Evolutionary conservation across 2,329 filamentous ascomycete genomes (phyloP), one percentile per base, ranked within the genome.

Genomic region (Trichoderma oligosporum): DNA sequence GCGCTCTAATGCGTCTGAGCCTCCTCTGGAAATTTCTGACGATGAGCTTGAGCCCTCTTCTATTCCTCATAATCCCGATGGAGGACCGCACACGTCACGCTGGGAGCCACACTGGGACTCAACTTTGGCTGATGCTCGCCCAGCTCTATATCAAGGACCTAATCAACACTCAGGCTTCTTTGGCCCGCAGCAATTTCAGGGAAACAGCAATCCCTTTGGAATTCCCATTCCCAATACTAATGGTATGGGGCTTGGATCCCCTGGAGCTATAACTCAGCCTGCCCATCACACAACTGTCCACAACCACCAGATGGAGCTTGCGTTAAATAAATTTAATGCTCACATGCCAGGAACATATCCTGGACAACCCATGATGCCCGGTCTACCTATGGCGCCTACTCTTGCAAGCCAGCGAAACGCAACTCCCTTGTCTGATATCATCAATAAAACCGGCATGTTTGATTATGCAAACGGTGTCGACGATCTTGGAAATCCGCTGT

Each of bases 381-480:
- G 24, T 7, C 22, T 57, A 12, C 22, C 46, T 14, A 41, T 25
- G 24, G 41, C 31, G 9, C 47, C 44, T 24, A 42, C 4, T 14
- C 27, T 59, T 14, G 48, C 59, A 12, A 41, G 46, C 3, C 36
- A 54, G 7, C 38, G 47, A 12, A 56, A 33, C 7, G 4, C 6
- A 4, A 59, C 62, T 16, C 49, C 58, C 14, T 64, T 78, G 35
- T 52, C 64, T 6, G 63, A 70, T 42, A 65, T 76, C 20, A 76
- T 78, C 55, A 63, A 65, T 33, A 72, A 54, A n/a, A 75, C 74
- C 1, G 71, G 63, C 60, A 61, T 58, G 29, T 73, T 71, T 41
- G 71, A 78, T 59, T 75, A 68, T 58, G 56, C 62, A 1, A 69
- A 64, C 16, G 66, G 74, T 29, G 46, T 69, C 4, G 72, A 78